Base-by-base conservation (phyloP, 192 early-diverging fungal genomes). In the Podila horticola region DNA sequence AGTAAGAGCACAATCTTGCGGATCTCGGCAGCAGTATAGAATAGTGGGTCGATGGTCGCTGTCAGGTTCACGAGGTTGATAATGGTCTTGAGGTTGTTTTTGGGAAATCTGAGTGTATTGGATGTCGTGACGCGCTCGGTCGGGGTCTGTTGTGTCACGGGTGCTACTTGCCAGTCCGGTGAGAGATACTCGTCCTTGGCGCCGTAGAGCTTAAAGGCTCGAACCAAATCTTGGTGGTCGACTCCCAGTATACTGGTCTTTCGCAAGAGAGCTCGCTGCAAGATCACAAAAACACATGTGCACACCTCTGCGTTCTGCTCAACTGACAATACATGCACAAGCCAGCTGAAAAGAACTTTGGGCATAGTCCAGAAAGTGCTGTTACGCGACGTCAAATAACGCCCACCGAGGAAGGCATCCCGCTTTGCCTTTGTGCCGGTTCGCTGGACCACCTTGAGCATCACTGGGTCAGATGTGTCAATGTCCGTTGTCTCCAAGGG, bases 331-430 rank as follows among this genome's bases (percentile, higher is more conserved):
- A 81, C 67, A 26, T 65, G 71, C 1, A 81, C 62, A 19, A 81
- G 52, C 77, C 77, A 81, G 8, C 66, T 65, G 52, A 81, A 81
- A 3, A 81, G 48, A 0, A 71, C 72, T 24, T 66, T 60, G 19
- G 77, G 77, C 77, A 81, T 81, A 0, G 59, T 57, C 77, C 77
- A 81, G 1, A 71, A 58, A 19, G 77, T 63, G 11, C 65, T 58
- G 33, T 66, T 58, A 7, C 72, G 34, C n/a, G 73, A 60, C 31
- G 48, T 51, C 34, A 81, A 45, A 36, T 41, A 81, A 3, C 62
- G 71, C 1, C 71, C 66, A 1, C 62, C 66, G 29, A 81, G 30
- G 38, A 81, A 73, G 45, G 45, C 52, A 20, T 8, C 49, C 62
- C 71, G 62, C 11, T 73, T 52, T 6, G 12, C n/a, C 1, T 69